These are phyloP conservation scores for Begonia peltatifolia DNA, from an alignment of 306 rosid species.

Conservation along the genomic window DNA sequence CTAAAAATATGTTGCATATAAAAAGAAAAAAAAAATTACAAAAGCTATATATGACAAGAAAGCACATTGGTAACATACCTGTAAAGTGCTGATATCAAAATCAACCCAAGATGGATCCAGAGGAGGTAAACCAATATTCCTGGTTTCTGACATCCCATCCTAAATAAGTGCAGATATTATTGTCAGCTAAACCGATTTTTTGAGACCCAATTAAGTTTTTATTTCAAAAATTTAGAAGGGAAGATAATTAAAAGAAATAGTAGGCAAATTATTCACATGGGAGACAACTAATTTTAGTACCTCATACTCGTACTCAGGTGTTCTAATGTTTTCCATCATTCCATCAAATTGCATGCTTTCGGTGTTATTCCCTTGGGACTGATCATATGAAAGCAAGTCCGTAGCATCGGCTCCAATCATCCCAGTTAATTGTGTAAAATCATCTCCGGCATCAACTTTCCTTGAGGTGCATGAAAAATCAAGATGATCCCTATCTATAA, in stretches of 20 bases:
- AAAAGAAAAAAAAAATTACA: neutral
- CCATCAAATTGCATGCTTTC: conserved; percentile 43
- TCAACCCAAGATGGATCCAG: conserved; percentile 41
- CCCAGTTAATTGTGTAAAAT: conserved; percentile 34
- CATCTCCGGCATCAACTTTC: conserved; percentile 31
- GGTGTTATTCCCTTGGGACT: conserved; percentile 32
- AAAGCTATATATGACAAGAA: neutral
- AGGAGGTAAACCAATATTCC: conserved; percentile 34
- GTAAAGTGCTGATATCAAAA: conserved; percentile 63
- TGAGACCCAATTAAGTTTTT: conserved; percentile 1
- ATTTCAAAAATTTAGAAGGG: neutral
- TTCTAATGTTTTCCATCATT: conserved; percentile 40
- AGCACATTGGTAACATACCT: conserved; percentile 32
- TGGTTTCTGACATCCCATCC: conserved; percentile 43
- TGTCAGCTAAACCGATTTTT: conserved; percentile 12
- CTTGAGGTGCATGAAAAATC: conserved; percentile 29
- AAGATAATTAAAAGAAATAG: neutral
- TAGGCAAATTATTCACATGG: neutral
- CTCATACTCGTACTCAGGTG: conserved; percentile 49
- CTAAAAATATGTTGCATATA: no score
- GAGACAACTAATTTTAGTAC: conserved; percentile 21
- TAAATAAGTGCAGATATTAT: conserved; percentile 18
- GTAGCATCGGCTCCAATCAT: conserved; percentile 22
- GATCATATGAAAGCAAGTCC: conserved; percentile 29
- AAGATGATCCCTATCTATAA: conserved; percentile 64